Conservation (phyloP, 1,284 basidiomycete species). For the Coniferiporia sulphurascens region DNA sequence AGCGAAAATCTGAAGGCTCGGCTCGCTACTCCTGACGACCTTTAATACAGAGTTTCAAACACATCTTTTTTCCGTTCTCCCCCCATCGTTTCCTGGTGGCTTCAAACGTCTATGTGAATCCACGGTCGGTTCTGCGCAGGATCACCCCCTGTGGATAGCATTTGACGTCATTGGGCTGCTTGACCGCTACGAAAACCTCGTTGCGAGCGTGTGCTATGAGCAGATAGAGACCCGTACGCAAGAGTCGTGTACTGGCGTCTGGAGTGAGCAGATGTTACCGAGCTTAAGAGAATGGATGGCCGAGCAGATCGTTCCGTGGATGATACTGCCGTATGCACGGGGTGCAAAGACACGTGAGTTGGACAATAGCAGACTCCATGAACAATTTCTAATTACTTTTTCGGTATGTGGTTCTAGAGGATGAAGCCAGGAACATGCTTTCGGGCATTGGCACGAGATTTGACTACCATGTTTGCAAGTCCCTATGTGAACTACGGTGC, state of each 20-base stretch:
- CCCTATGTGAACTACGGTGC: constrained; percentile 79
- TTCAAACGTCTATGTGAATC: constrained; percentile 60
- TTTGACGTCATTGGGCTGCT: constrained; percentile 75
- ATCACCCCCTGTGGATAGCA: constrained; percentile 44
- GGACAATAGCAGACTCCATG: constrained; percentile 3
- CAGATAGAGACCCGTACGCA: constrained; percentile 73
- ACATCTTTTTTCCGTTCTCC: constrained; percentile 60
- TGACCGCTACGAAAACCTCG: constrained; percentile 80
- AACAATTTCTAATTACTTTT: constrained; percentile 9
- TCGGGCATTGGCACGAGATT: constrained; percentile 82
- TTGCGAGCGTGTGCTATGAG: constrained; percentile 80
- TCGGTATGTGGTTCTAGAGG: constrained; percentile 35
- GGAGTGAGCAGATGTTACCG: constrained; percentile 63
- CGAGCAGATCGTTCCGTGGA: constrained; percentile 76
- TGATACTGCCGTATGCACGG: constrained; percentile 72
- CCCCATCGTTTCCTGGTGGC: constrained; percentile 55
- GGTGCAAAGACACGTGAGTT: constrained; percentile 51
- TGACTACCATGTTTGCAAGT: constrained; percentile 89
- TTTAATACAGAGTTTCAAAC: constrained; percentile 69
- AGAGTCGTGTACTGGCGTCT: constrained; percentile 61
- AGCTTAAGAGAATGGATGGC: constrained; percentile 71
- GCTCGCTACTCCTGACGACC: constrained; percentile 49
- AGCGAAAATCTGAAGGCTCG: constrained; percentile 41
- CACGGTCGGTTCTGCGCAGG: constrained; percentile 42
- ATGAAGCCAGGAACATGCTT: constrained; percentile 67